Evolutionary conservation across 495 filamentous ascomycete genomes (phyloP), one percentile per base, ranked within the genome.

Genomic region (Lophiotrema nucula): DNA sequence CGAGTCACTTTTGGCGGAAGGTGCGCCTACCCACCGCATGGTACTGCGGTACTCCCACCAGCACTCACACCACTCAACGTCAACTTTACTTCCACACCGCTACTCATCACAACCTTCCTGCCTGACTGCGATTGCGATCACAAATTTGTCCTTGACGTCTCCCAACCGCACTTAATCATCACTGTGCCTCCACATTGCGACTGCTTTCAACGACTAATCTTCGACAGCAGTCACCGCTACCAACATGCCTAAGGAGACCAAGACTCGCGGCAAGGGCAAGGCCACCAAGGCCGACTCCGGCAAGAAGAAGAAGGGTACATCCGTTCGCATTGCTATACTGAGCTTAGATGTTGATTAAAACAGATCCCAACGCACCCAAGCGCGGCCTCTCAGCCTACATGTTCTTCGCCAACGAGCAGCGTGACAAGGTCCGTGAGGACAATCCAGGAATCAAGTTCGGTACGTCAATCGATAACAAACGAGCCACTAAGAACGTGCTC

Each of bases 321-420:
- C 59, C 43, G 37, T 43, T 44, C 49, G 22, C 24, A 53, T 62
- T 42, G 41, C 66, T 48, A 60, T 33, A 0, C 62, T 52, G 18
- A 26, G 24, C 27, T 22, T 16, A 60, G 66, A 28, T 66, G 60
- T 43, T 61, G 49, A 62, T 55, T 12, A 41, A 16, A 13, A 1
- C 62, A 97, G 93, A 98, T 74, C 93, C 93, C 76, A 97, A 97
- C 73, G 92, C 92, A 44, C 93, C 93, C 70, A 99, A 97, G 88
- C 89, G 93, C 76, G 95, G 91, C 77, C 88, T 99, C 45, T 99
- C 93, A 19, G 93, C 95, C 47, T 99, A 99, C 84, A 99, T 99
- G 93, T 99, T 97, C 84, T 99, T 99, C 72, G 93, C 93, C 81
- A 97, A 97, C 68, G 95, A 97, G 73, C 88, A 96, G 74, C 91